A percentile compares a stretch with the other conserved stretches of the same genome.
These are phyloP conservation scores for Penicillium frequentans DNA, from an alignment of 2,329 filamentous ascomycete genomes.

Conservation along the genomic window DNA sequence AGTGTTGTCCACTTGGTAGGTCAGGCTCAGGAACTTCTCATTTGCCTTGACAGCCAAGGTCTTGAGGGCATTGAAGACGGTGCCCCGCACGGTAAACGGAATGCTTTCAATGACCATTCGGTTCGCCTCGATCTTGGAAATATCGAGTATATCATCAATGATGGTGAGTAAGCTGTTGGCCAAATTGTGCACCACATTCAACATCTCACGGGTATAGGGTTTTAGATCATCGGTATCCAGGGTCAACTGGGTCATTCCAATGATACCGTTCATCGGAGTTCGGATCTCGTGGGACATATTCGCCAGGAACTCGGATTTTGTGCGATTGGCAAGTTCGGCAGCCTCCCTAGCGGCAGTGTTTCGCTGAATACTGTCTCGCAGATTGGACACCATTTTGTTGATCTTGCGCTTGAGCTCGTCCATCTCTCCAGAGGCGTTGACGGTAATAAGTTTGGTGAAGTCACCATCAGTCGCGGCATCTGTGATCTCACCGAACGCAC, in stretches of 20 bases:
- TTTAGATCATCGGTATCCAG: conserved; percentile 93
- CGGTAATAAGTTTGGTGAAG: conserved; percentile 94
- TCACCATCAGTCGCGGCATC: conserved; percentile 95
- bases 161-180: conserved; percentile 96
- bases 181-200: conserved; percentile 96
- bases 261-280: conserved; percentile 97
- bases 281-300: conserved; percentile 99
- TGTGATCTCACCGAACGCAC: conserved; percentile 98
- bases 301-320: conserved; percentile 95
- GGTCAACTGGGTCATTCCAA: conserved; percentile 96
- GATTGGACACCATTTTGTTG: conserved; percentile 97
- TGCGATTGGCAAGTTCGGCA: conserved; percentile 94
- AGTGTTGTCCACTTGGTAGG: conserved; percentile 88
- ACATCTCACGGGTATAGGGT: conserved; percentile 94
- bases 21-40: conserved; percentile 89
- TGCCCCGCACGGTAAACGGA: conserved; percentile 88
- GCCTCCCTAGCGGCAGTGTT: conserved; percentile 95
- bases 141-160: conserved; percentile 77
- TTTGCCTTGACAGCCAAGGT: conserved; percentile 96
- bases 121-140: conserved; percentile 83
- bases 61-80: conserved; percentile 96
- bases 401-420: conserved; percentile 98
- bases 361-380: conserved; percentile 92
- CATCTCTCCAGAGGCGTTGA: conserved; percentile 98
- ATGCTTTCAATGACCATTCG: conserved; percentile 99